A percentile compares a stretch with the other conserved stretches of the same genome.
phyloP scores from a whole-genome alignment of 768 basidiomycete genomes.

The Fistulinella prunicolor region DNA sequence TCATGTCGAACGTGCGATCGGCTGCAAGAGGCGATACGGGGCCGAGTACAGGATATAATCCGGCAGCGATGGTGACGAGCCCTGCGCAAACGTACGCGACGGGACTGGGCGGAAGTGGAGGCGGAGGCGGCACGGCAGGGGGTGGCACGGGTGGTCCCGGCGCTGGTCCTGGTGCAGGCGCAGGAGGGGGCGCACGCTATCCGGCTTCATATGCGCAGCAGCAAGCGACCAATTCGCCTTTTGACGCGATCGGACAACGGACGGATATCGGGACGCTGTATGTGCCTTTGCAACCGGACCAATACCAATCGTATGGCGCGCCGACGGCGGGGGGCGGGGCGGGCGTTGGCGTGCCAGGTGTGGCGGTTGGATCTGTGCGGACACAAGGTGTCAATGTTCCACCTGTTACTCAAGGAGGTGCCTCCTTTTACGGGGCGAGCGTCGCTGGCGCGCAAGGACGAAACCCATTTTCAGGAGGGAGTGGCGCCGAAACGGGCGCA shows the following conservation, averaged over 20 bases:
- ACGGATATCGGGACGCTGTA: slow-evolving; percentile 68
- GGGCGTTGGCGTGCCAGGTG: slow-evolving; percentile 10
- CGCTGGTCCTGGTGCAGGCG: slow-evolving; percentile 2
- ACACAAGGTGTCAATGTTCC: slow-evolving; percentile 41
- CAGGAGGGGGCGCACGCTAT: slow-evolving; percentile 45
- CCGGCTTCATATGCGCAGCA: slow-evolving; percentile 51
- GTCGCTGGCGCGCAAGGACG: slow-evolving; percentile 49
- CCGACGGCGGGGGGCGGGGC: slow-evolving; percentile 29
- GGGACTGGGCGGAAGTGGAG: slow-evolving; percentile 4
- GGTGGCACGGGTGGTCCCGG: background rate
- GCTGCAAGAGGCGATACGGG: slow-evolving; percentile 53
- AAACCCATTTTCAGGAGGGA: slow-evolving; percentile 34
- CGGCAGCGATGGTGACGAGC: slow-evolving; percentile 59
- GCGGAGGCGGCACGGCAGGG: background rate
- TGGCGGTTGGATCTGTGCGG: slow-evolving; percentile 28
- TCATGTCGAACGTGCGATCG: slow-evolving; percentile 74
- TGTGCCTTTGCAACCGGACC: slow-evolving; percentile 82
- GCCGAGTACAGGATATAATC: slow-evolving; percentile 41
- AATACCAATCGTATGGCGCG: slow-evolving; percentile 55
- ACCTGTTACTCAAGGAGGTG: slow-evolving; percentile 13
- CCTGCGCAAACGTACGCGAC: slow-evolving; percentile 73
- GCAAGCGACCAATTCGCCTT: slow-evolving; percentile 40
- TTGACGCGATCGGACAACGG: slow-evolving; percentile 61
- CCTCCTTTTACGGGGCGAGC: slow-evolving; percentile 65
- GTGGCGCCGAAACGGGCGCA: slow-evolving; percentile 25